These are phyloP conservation scores for Sphagnum tenellum DNA, from an alignment of 225 moss, liverwort and hornwort species.

Conservation along the genomic window DNA sequence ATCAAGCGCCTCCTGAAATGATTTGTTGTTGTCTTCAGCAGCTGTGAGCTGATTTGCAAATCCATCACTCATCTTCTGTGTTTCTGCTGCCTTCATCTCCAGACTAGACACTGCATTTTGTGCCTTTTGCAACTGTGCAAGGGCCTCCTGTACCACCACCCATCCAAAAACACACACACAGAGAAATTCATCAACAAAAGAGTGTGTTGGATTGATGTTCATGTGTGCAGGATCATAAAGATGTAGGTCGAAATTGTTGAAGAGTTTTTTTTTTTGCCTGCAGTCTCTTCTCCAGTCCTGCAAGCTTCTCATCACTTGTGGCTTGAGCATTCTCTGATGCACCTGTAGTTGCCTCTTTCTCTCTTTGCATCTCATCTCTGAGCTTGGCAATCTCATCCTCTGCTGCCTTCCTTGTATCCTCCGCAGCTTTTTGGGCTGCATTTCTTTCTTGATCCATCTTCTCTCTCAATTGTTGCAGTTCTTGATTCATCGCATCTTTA, in stretches of 20 bases:
- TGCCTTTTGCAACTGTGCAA: slow-evolving; percentile 4
- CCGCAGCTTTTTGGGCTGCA: background rate
- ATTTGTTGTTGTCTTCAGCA: background rate
- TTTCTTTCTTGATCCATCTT: slow-evolving; percentile 4
- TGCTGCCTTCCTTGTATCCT: too few species aligned
- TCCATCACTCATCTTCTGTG: background rate
- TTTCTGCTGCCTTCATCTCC: background rate
- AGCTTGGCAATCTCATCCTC: slow-evolving; percentile 5
- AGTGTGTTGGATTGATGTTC: too few species aligned
- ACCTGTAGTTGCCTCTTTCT: background rate
- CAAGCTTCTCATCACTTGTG: slow-evolving; percentile 11
- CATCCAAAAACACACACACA: too few species aligned
- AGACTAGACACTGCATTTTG: slow-evolving; percentile 1
- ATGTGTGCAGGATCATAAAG: too few species aligned
- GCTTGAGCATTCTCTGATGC: slow-evolving; percentile 5
- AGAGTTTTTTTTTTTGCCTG: slow-evolving; percentile 7
- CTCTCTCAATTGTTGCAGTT: background rate
- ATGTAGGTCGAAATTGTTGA: too few species aligned
- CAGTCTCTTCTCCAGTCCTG: slow-evolving; percentile 11
- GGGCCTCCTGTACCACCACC: background rate
- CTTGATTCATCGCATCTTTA: background rate
- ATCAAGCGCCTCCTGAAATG: slow-evolving; percentile 2
- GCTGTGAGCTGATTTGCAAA: slow-evolving; percentile 4
- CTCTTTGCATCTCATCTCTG: slow-evolving; percentile 6
- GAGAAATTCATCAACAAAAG: too few species aligned